Evolutionary conservation across 2,329 filamentous ascomycete species (phyloP), one percentile per base, ranked within the genome.

Genomic region (Emergomyces africanus): DNA sequence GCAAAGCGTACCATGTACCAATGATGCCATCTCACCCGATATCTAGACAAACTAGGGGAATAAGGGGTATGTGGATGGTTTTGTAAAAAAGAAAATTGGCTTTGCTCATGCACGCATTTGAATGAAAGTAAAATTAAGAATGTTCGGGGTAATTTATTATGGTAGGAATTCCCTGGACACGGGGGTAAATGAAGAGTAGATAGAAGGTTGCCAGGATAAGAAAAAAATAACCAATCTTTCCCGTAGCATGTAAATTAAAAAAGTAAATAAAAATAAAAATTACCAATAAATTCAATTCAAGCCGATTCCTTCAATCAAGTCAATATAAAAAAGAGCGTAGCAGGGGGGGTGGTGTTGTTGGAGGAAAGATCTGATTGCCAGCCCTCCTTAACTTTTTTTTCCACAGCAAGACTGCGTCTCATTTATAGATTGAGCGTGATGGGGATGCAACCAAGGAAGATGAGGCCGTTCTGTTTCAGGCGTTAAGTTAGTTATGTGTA

Each of bases 391-490:
- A n/a, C n/a, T 15, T 8, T 20, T 5, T 33, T 35, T 50, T 33
- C 48, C 15, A 30, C 25, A n/a, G 48, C 48, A 33, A 15, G 28
- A 33, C 18, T 18, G 28, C 18, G 10, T 14, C 30, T 48, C 20
- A 10, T 57, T 28, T 42, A 58, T 20, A 58, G 2, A 23, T 53
- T 33, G 57, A 58, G 15, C 28, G 44, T 30, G 48, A 58, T 58
- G 44, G 48, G 44, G 30, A 58, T 14, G 35, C 57, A 58, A 25
- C 57, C 57, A 25, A 58, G 46, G 23, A 23, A 37, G 23, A 58
- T 42, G 25, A 58, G 57, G 18, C 57, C 49, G 50, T 49, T 55
- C 57, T 59, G 50, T 49, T n/a, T 14, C 14, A 14, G 14, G 20
- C 33, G 53, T 5, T 12, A 12, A 14, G 25, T 58, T 58, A 33